Base-by-base conservation (phyloP, 2,329 filamentous ascomycete species). In the Exophiala lecanii-corni region DNA sequence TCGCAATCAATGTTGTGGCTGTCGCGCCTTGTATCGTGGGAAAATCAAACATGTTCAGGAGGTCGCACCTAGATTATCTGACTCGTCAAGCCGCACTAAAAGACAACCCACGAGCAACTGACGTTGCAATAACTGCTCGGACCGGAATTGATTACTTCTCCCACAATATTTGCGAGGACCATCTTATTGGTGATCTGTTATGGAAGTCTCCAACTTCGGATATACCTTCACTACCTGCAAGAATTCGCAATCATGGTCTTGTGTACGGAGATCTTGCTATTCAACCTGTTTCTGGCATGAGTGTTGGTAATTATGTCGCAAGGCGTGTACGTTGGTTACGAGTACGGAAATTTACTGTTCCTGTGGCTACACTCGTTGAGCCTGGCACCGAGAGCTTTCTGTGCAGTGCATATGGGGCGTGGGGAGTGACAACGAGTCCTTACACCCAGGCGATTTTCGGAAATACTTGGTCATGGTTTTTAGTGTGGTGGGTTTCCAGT, bases 31-130 rank as follows among this genome's bases (percentile, higher is more conserved):
- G 92, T 65, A 84, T 94, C 45, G 84, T 97, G 16, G 92, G 92
- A 38, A 98, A 98, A 69, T 94, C 88, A 58, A 97, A 94, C 68
- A 97, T 98, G 89, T 98, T 97, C 67, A 85, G 92, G 46, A 86
- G 85, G 49, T 86, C 87, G 0, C 91, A 98, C 58, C 79, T 98
- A 25, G 79, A 96, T 64, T 76, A 77, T 53, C 77, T 92, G 6
- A 83, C 80, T 1, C 57, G 65, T 0, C 55, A 60, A n/a, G 82
- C 81, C 21, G 39, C 64, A 59, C 52, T 74, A 73, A 59, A 25
- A 32, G 26, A 41, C 13, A 55, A 70, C 68, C 53, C 18, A 55
- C 62, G 33, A 57, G 68, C 57, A 54, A 65, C 42, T 45, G 69
- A 57, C 63, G 74, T 55, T 62, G 80, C 67, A 0, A 41, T 35